These are phyloP conservation scores for Zoysia pacifica DNA, from an alignment of 176 grass and related monocot genomes.

Conservation along the genomic window DNA sequence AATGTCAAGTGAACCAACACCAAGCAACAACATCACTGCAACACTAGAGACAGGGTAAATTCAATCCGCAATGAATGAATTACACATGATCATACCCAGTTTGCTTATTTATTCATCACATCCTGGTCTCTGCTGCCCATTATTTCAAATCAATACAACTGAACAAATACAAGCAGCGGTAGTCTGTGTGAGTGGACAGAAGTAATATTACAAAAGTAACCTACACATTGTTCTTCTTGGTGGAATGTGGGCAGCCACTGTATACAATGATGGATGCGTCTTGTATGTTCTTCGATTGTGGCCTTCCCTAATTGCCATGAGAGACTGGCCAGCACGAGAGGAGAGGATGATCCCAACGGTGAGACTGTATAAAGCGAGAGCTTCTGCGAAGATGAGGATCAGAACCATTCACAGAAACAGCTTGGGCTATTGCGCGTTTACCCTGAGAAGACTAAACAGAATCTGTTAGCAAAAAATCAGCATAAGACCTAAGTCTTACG, in stretches of 20 bases:
- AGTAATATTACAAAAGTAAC: conserved; percentile 21
- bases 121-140: conserved; percentile 37
- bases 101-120: too few species aligned
- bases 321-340: conserved; percentile 43
- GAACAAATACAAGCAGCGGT: neutral
- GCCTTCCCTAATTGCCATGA: conserved; percentile 25
- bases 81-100: too few species aligned
- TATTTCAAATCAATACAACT: conserved; percentile 46
- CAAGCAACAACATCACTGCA: neutral
- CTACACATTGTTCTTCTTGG: neutral
- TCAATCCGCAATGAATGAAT: neutral
- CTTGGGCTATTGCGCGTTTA: conserved; percentile 45
- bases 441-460: neutral
- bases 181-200: neutral
- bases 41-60: neutral
- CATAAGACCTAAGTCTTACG: neutral
- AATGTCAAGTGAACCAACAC: neutral
- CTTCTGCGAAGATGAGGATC: conserved; percentile 50
- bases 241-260: neutral
- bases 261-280: conserved; percentile 2
- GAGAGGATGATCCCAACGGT: conserved; percentile 52
- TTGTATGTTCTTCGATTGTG: neutral
- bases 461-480: neutral
- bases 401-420: conserved; percentile 51
- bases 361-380: conserved; percentile 46